Percentiles rank a stretch among this genome's conserved stretches.
Evolutionary conservation across 192 early-diverging fungal species (phyloP).

Genomic region (Rhizoclosmatium sp.): DNA sequence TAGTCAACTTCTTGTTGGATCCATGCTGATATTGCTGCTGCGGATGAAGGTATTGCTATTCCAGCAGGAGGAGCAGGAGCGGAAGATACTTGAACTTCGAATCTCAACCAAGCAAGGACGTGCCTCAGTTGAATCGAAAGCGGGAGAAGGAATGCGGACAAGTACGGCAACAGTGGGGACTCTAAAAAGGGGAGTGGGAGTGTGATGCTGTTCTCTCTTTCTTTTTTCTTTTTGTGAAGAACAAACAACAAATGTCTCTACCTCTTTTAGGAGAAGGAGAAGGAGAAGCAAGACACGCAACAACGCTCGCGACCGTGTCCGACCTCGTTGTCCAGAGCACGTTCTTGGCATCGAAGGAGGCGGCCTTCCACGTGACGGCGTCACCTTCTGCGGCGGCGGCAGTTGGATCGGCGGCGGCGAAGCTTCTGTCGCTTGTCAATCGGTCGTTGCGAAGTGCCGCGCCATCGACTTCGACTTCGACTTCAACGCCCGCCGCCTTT

Average conservation of each 20-base stretch:
- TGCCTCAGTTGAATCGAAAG: too few relatives aligned
- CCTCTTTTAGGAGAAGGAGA: too few relatives aligned
- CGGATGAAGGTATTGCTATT: too few relatives aligned
- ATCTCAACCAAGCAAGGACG: too few relatives aligned
- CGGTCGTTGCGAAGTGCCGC: neutral
- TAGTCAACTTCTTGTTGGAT: too few relatives aligned
- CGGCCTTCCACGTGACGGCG: constrained; percentile 9
- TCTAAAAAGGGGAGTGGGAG: too few relatives aligned
- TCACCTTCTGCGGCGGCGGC: neutral
- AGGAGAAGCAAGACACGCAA: neutral
- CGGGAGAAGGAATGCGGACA: too few relatives aligned
- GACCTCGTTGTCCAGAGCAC: neutral
- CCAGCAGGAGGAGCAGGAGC: too few relatives aligned
- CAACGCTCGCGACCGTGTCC: neutral
- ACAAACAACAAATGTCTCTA: neutral
- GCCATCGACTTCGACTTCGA: neutral
- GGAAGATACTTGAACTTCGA: too few relatives aligned
- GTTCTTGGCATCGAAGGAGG: constrained; percentile 8
- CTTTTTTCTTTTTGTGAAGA: neutral
- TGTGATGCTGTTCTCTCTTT: neutral
- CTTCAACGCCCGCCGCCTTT: constrained; percentile 44
- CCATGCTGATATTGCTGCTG: too few relatives aligned
- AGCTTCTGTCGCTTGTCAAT: constrained; percentile 15
- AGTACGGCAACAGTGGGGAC: too few relatives aligned
- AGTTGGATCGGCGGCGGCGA: neutral